Evolutionary conservation across 2,329 filamentous ascomycete species (phyloP).

Genomic region (Phoma herbarum): DNA sequence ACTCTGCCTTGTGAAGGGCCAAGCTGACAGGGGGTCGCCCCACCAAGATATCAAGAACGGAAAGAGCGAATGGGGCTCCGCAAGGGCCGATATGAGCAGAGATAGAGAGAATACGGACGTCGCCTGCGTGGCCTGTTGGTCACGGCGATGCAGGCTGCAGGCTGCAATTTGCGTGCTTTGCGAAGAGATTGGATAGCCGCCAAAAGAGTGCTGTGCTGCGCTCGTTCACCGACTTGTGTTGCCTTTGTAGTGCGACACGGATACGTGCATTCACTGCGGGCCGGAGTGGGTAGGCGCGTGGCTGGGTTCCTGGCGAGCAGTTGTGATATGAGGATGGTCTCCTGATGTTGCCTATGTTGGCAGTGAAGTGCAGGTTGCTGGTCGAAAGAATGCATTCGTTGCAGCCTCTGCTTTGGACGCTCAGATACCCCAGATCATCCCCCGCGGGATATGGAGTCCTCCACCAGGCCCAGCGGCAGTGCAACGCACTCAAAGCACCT

Average conservation of each 20-base stretch:
- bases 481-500: constrained; percentile 31
- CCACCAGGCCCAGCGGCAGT: constrained; percentile 29
- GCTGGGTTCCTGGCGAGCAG: constrained; percentile 24
- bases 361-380: constrained; percentile 11
- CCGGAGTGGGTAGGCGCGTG: constrained; percentile 24
- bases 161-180: constrained; percentile 22
- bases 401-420: constrained; percentile 28
- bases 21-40: constrained; percentile 35
- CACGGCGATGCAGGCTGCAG: constrained; percentile 5
- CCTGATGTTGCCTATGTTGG: constrained; percentile 17
- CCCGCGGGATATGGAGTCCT: constrained; percentile 28
- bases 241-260: constrained; percentile 25
- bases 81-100: constrained; percentile 28
- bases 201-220: constrained; percentile 6
- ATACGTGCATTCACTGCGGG: constrained; percentile 33
- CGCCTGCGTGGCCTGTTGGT: constrained; percentile 15
- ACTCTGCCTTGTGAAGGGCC: constrained; percentile 24
- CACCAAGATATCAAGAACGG: constrained; percentile 26
- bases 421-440: constrained; percentile 34
- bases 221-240: constrained; percentile 27
- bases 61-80: constrained; percentile 34
- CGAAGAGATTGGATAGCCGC: constrained; percentile 2
- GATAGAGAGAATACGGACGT: constrained; percentile 27
- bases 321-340: constrained; percentile 30
- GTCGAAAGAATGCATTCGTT: constrained; percentile 17